Conservation (phyloP, 2,329 filamentous ascomycete species). For the Ceratocystis colombiana region DNA sequence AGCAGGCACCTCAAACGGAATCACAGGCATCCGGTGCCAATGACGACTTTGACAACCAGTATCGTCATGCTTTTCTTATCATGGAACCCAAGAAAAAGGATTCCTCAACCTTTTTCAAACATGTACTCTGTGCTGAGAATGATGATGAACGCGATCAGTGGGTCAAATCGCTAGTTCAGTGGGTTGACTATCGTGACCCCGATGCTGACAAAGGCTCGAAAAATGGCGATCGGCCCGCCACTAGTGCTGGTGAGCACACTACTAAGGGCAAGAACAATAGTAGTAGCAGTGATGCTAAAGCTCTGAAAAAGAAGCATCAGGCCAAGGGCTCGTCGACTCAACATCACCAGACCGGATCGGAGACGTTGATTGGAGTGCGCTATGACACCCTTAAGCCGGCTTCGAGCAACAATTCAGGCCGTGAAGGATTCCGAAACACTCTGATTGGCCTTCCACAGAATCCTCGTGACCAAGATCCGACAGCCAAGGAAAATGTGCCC, state of each 20-base stretch:
- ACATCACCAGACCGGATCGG: slow-evolving; percentile 35
- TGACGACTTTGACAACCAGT: slow-evolving; percentile 84
- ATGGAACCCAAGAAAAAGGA: slow-evolving; percentile 96
- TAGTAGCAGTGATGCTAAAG: slow-evolving; percentile 27
- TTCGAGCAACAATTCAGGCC: slow-evolving; percentile 34
- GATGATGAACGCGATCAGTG: slow-evolving; percentile 85
- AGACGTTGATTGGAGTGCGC: slow-evolving; percentile 47
- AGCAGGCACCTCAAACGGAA: slow-evolving; percentile 59
- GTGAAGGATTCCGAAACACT: slow-evolving; percentile 33
- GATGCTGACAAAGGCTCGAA: slow-evolving; percentile 42
- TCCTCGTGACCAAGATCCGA: slow-evolving; percentile 29
- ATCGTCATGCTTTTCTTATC: slow-evolving; percentile 90
- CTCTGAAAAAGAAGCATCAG: slow-evolving; percentile 31
- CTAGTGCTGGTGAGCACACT: slow-evolving; percentile 15
- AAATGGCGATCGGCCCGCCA: slow-evolving; percentile 29
- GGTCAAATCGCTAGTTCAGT: slow-evolving; percentile 82
- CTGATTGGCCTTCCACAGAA: slow-evolving; percentile 32
- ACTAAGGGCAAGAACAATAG: slow-evolving; percentile 38
- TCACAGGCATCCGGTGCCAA: slow-evolving; percentile 34
- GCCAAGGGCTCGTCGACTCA: slow-evolving; percentile 27
- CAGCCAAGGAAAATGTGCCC: slow-evolving; percentile 33
- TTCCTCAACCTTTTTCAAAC: slow-evolving; percentile 73
- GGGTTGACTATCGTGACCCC: slow-evolving; percentile 65
- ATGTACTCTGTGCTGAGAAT: slow-evolving; percentile 91
- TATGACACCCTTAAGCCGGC: slow-evolving; percentile 48